These are phyloP conservation scores for Ceratocystis variospora DNA, from an alignment of 2,329 filamentous ascomycete species.

Conservation along the genomic window DNA sequence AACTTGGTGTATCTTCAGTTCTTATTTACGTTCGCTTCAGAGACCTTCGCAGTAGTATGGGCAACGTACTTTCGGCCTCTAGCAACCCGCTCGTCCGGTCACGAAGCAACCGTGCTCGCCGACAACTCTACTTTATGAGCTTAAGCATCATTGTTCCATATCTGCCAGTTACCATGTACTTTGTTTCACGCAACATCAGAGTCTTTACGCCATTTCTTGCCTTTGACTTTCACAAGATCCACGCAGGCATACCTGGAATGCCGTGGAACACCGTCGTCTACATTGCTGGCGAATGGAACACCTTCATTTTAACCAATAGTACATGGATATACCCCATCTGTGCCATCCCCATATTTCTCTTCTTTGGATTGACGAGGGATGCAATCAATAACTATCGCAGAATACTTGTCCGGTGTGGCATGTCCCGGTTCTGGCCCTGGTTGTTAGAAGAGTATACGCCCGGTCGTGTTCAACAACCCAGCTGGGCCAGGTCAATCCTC, in stretches of 20 bases:
- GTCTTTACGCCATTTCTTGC: slow-evolving; percentile 23
- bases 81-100: slow-evolving; percentile 15
- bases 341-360: slow-evolving; percentile 35
- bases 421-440: slow-evolving; percentile 32
- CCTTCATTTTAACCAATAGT: slow-evolving; percentile 31
- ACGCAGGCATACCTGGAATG: slow-evolving; percentile 27
- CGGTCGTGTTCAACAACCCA: slow-evolving; percentile 20
- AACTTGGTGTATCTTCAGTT: slow-evolving; percentile 24
- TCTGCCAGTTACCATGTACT: slow-evolving; percentile 34
- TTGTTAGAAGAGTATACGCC: slow-evolving; percentile 31
- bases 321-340: slow-evolving; percentile 38
- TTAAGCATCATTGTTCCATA: slow-evolving; percentile 39
- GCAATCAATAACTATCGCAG: slow-evolving; percentile 37
- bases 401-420: slow-evolving; percentile 29
- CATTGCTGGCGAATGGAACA: slow-evolving; percentile 30
- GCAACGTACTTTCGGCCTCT: slow-evolving; percentile 26
- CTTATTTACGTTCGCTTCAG: slow-evolving; percentile 37
- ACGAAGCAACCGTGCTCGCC: slow-evolving; percentile 32
- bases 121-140: slow-evolving; percentile 43
- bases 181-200: slow-evolving; percentile 32
- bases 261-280: slow-evolving; percentile 38
- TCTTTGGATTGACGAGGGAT: slow-evolving; percentile 44
- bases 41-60: slow-evolving; percentile 31
- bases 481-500: slow-evolving; percentile 13
- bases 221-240: slow-evolving; percentile 33